Evolutionary conservation across 495 filamentous ascomycete genomes (phyloP), one percentile per base, ranked within the genome.

Genomic region (Talaromyces wortmannii): DNA sequence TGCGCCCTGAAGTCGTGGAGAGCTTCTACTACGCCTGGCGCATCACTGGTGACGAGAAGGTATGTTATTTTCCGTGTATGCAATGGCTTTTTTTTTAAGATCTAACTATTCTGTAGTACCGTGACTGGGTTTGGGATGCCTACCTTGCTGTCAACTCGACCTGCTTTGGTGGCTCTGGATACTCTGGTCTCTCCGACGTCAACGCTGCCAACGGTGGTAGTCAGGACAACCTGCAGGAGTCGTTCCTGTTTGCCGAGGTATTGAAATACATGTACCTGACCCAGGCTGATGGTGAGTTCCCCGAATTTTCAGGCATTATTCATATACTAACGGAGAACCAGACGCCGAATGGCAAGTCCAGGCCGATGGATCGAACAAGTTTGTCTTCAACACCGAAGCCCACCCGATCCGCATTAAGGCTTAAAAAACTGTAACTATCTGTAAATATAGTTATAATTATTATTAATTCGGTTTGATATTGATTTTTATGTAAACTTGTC

Each of bases 211-310:
- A 71, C 7, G 90, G 90, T 4, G 90, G 87, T 5, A 65, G 67
- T 5, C 81, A 79, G 48, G 66, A 68, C 33, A 83, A 95, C 59
- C 83, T 84, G 63, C 86, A 92, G 76, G 91, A 96, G 73, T 92
- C 87, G 61, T 96, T 95, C 74, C 83, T 89, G 70, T 92, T 94
- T 65, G 91, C 91, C 0, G 91, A 96, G 73, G 88, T 92, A 51
- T 57, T 95, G 61, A 96, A 96, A 75, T 96, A 95, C 69, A 72
- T 77, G 18, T 95, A 89, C 65, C 61, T 95, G 54, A 84, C 88
- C 52, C 81, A 86, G 52, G 73, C 79, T 18, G 16, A 73, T 68
- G 57, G 72, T 66, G 55, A 61, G 65, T 58, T 23, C 7, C 53
- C 17, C 17, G 40, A 46, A 30, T 17, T 53, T 16, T n/a, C 30